Base-by-base conservation (phyloP, 2,329 filamentous ascomycete species). In the Zopfia rhizophila region DNA sequence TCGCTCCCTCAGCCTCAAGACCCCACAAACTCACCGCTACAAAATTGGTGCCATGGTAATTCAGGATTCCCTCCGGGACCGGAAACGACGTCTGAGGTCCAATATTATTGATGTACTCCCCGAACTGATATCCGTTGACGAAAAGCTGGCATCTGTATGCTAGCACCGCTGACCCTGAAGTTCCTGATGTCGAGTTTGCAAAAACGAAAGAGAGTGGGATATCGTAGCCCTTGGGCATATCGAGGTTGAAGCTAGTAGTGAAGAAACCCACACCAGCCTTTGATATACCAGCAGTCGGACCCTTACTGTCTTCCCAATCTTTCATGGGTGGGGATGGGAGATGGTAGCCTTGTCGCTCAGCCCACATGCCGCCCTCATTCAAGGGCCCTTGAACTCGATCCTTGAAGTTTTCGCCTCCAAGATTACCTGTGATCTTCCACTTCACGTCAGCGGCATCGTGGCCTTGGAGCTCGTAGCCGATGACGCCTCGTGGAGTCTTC, bases 61-160 rank as follows among this genome's bases (percentile, higher is more conserved):
- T 82, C 27, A 89, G 73, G 18, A 91, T 80, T 14, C 87, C 87
- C 69, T 90, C 82, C 0, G 88, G 88, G 0, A 91, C 86, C 2
- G 86, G 87, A 58, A 85, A 91, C 0, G 69, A 74, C 0, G 78
- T 82, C 71, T 91, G 87, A 1, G 89, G 88, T 0, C 89, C 88
- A 27, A 91, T 76, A 45, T 89, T 86, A 62, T 85, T 85, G 18
- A 80, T 69, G 53, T 82, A 85, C 63, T 85, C 84, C 5, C 81
- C 83, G 55, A 85, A 90, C 60, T 90, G 87, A 65, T 84, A 91
- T 1, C 88, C 88, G 58, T 91, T 90, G 25, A 91, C 85, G 61
- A 81, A 91, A 2, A 90, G 69, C 55, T 86, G 79, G n/a, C n/a
- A n/a, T n/a, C n/a, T n/a, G n/a, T 1, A 77, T 82, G 12, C 87